Conservation (phyloP, 2,329 filamentous ascomycete species). For the Fusarium tuaranense region DNA sequence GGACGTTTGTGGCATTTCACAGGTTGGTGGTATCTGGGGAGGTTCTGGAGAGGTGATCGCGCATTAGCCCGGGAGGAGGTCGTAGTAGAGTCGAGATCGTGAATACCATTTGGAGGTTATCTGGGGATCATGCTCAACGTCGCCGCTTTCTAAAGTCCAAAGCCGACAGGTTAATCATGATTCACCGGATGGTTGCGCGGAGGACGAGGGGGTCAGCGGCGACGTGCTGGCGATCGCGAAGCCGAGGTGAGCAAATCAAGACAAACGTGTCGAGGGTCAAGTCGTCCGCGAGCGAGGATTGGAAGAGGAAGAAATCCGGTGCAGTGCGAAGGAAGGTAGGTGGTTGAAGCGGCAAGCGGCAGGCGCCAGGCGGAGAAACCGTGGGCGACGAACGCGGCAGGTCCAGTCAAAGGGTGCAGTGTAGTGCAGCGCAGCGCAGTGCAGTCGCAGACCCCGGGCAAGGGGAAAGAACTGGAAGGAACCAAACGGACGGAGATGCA, state of each 20-base stretch:
- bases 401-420: not conserved
- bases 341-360: conserved; percentile 10
- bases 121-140: conserved; percentile 39
- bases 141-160: conserved; percentile 40
- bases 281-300: not conserved
- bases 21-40: conserved; percentile 17
- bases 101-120: conserved; percentile 34
- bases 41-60: conserved; percentile 14
- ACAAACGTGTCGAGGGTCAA: not conserved
- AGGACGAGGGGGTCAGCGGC: not conserved
- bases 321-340: conserved; percentile 15
- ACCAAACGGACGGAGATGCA: not conserved
- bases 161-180: conserved; percentile 35
- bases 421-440: not conserved
- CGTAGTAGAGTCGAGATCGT: not conserved
- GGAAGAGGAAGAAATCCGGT: not conserved
- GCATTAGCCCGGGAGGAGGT: conserved; percentile 6
- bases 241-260: conserved; percentile 3
- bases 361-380: conserved; percentile 26
- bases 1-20: conserved; percentile 43
- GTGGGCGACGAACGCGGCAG: conserved; percentile 11
- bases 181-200: conserved; percentile 25
- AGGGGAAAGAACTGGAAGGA: conserved; percentile 1
- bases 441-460: conserved; percentile 3
- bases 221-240: conserved; percentile 15